Percentiles rank a stretch among this genome's conserved stretches.
Evolutionary conservation across 768 basidiomycete species (phyloP).

Genomic region (Gyrodon lividus): DNA sequence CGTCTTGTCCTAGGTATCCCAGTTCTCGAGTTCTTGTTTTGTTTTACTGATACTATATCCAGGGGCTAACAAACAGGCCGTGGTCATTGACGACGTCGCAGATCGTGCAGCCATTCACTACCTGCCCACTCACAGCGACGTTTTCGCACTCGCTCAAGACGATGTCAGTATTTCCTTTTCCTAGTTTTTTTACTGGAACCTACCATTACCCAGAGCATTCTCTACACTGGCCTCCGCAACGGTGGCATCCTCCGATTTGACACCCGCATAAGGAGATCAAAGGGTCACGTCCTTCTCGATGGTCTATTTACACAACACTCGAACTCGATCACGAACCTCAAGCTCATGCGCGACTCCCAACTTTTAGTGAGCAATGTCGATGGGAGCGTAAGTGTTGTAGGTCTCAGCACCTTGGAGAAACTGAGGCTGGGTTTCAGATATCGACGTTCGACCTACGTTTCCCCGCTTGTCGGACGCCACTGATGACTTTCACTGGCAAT

Average conservation of each 20-base stretch:
- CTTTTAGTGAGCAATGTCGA: conserved; percentile 58
- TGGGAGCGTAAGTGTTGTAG: conserved; percentile 48
- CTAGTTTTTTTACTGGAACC: neutral
- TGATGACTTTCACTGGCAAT: conserved; percentile 52
- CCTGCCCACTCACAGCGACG: conserved; percentile 59
- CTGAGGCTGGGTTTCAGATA: conserved; percentile 41
- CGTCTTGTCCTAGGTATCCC: conserved; percentile 53
- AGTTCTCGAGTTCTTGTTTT: neutral
- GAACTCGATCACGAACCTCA: conserved; percentile 56
- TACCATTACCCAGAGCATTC: conserved; percentile 37
- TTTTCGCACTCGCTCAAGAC: conserved; percentile 56
- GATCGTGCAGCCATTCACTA: conserved; percentile 32
- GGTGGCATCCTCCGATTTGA: conserved; percentile 61
- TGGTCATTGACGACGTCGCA: conserved; percentile 53
- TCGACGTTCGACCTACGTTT: conserved; percentile 65
- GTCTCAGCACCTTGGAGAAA: neutral
- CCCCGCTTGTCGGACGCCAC: conserved; percentile 40
- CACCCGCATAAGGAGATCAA: conserved; percentile 40
- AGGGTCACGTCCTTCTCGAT: conserved; percentile 41
- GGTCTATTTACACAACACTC: conserved; percentile 32
- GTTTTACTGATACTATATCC: neutral
- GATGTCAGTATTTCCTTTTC: conserved; percentile 35
- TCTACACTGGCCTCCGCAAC: conserved; percentile 61
- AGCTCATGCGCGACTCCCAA: conserved; percentile 47
- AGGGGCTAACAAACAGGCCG: conserved; percentile 56